Conservation (phyloP, 1,139 yeast species). For the Magnusiomyces magnusii region DNA sequence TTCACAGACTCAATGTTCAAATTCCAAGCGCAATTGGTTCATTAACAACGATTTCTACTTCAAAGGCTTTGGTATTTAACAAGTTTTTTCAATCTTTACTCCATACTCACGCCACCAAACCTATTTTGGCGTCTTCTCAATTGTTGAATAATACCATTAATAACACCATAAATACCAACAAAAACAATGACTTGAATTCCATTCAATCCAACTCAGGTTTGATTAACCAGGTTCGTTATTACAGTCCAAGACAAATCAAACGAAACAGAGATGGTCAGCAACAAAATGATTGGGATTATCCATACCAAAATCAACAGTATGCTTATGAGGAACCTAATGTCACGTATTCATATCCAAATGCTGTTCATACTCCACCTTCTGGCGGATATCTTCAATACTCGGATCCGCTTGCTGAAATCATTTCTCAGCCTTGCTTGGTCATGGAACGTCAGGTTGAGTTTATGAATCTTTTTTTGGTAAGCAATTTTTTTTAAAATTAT, state of each 20-base stretch:
- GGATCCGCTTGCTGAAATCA: conserved; percentile 50
- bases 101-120: no score
- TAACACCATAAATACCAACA: background rate
- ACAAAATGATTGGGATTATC: no score
- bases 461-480: conserved; percentile 61
- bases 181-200: no score
- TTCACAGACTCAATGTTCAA: no score
- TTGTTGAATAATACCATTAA: no score
- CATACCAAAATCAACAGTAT: background rate
- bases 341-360: background rate
- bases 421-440: conserved; percentile 74
- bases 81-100: no score
- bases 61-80: no score
- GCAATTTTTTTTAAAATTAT: conserved; percentile 5
- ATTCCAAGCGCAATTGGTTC: no score
- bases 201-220: background rate
- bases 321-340: background rate
- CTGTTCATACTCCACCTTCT: conserved; percentile 7
- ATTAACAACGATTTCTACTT: no score
- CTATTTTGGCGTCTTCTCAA: no score
- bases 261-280: background rate
- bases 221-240: background rate
- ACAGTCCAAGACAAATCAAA: conserved; percentile 1
- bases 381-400: conserved; percentile 38
- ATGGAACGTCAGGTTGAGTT: conserved; percentile 82